Evolutionary conservation across 805 yeast species (phyloP).

Genomic region (Hanseniaspora clermontiae): DNA sequence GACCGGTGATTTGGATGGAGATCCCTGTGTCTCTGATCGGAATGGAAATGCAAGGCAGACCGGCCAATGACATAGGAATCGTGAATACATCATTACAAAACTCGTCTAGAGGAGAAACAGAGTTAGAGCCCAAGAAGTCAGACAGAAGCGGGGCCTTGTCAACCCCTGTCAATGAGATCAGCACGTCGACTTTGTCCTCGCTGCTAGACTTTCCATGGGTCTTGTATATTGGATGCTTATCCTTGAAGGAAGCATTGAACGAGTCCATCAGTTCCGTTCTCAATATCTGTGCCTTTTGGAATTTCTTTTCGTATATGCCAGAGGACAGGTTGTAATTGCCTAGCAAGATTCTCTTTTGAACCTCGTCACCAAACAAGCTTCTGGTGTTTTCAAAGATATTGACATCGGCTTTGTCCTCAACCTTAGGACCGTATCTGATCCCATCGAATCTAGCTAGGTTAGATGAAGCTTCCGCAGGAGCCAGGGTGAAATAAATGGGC

Average conservation of each 20-base stretch:
- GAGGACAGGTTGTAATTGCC: constrained; percentile 82
- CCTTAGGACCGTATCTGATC: constrained; percentile 56
- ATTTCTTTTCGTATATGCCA: constrained; percentile 57
- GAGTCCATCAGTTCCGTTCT: constrained; percentile 51
- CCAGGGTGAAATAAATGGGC: constrained; percentile 75
- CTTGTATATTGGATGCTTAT: constrained; percentile 33
- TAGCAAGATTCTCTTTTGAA: constrained; percentile 63
- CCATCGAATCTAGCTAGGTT: constrained; percentile 88
- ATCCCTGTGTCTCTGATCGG: constrained; percentile 38
- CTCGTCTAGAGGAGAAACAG: constrained; percentile 40
- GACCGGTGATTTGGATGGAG: constrained; percentile 77
- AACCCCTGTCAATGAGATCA: constrained; percentile 63
- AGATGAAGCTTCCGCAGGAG: constrained; percentile 89
- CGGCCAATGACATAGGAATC: constrained; percentile 83
- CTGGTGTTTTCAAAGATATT: constrained; percentile 47
- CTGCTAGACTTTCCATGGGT: constrained; percentile 14
- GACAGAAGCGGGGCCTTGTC: constrained; percentile 42
- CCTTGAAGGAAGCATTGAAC: constrained; percentile 49
- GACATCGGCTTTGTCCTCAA: constrained; percentile 30
- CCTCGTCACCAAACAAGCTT: constrained; percentile 62
- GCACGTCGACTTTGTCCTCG: constrained; percentile 46
- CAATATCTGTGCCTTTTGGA: constrained; percentile 56
- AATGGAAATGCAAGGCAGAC: constrained; percentile 70
- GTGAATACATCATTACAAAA: constrained; percentile 77
- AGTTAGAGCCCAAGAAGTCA: constrained; percentile 30